Percentiles rank a stretch among this genome's conserved stretches.
Evolutionary conservation across 345 rosid species (phyloP).

Genomic region (Brassica carinata): DNA sequence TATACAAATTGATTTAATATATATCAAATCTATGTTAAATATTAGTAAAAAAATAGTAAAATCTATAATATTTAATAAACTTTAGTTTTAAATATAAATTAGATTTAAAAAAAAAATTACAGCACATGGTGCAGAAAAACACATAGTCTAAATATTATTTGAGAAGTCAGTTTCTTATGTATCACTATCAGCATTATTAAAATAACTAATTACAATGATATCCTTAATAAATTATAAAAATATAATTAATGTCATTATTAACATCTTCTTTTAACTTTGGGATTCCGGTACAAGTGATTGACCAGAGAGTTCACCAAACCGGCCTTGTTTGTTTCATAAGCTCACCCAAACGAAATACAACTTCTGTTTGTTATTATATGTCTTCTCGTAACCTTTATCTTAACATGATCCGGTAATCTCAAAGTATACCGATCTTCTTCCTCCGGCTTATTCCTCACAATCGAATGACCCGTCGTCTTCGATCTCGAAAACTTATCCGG

Average conservation of each 20-base stretch:
- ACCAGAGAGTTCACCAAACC: conserved; percentile 42
- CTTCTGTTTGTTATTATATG: conserved; percentile 47
- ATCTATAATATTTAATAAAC: too few species aligned
- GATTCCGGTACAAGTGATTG: conserved; percentile 38
- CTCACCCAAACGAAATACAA: conserved; percentile 64
- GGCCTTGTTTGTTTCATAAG: conserved; percentile 36
- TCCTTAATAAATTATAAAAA: too few species aligned
- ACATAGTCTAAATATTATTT: too few species aligned
- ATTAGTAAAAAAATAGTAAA: too few species aligned
- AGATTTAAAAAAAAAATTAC: too few species aligned
- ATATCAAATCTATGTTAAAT: too few species aligned
- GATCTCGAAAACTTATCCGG: conserved; percentile 57
- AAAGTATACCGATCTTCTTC: conserved; percentile 55
- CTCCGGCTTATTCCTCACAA: conserved; percentile 39
- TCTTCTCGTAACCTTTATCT: conserved; percentile 31
- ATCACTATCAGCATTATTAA: too few species aligned
- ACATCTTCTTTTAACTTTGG: background rate
- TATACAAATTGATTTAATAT: too few species aligned
- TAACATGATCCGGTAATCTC: conserved; percentile 58
- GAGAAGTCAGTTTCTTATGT: too few species aligned
- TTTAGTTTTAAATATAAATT: too few species aligned
- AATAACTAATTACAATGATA: too few species aligned
- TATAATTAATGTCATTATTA: background rate
- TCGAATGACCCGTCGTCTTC: conserved; percentile 79
- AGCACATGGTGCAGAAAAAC: too few species aligned